Evolutionary conservation across 306 rosid species (phyloP).

Genomic region (Cucurbita moschata): DNA sequence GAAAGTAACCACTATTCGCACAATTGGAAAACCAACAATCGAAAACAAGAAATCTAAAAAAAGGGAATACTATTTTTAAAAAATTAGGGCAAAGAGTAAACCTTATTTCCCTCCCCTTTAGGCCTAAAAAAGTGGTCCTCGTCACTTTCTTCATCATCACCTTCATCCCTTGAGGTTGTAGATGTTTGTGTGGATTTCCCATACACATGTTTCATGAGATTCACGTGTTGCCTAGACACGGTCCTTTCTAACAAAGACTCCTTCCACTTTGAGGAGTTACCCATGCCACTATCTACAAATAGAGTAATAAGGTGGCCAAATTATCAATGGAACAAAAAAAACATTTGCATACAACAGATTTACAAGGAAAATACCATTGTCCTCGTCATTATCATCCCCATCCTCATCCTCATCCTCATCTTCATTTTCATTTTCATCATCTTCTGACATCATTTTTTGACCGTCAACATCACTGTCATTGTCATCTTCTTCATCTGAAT

Average conservation of each 20-base stretch:
- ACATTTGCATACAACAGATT: background rate
- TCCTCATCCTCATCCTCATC: slow-evolving; percentile 10
- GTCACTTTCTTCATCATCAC: slow-evolving; percentile 48
- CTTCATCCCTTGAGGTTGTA: slow-evolving; percentile 17
- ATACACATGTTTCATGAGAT: slow-evolving; percentile 80
- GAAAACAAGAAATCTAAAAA: background rate
- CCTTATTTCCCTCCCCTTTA: slow-evolving; percentile 63
- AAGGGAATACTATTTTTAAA: background rate
- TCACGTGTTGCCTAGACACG: slow-evolving; percentile 29
- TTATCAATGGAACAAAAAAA: background rate
- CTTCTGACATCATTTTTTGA: slow-evolving; percentile 20
- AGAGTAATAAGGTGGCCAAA: background rate
- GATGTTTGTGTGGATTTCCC: slow-evolving; percentile 37
- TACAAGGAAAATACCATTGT: slow-evolving; percentile 29
- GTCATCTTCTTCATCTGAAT: slow-evolving; percentile 34
- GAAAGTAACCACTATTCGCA: background rate
- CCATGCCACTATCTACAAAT: slow-evolving; percentile 29
- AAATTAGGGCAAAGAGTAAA: slow-evolving; percentile 17
- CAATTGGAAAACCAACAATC: background rate
- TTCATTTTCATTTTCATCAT: slow-evolving; percentile 6
- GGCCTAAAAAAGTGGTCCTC: slow-evolving; percentile 68
- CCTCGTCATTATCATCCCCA: slow-evolving; percentile 12
- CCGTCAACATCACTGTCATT: slow-evolving; percentile 3
- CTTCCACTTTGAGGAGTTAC: slow-evolving; percentile 82
- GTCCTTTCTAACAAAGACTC: slow-evolving; percentile 53